These are phyloP conservation scores for Gymnopilus dilepis DNA, from an alignment of 768 basidiomycete genomes.

Conservation along the genomic window DNA sequence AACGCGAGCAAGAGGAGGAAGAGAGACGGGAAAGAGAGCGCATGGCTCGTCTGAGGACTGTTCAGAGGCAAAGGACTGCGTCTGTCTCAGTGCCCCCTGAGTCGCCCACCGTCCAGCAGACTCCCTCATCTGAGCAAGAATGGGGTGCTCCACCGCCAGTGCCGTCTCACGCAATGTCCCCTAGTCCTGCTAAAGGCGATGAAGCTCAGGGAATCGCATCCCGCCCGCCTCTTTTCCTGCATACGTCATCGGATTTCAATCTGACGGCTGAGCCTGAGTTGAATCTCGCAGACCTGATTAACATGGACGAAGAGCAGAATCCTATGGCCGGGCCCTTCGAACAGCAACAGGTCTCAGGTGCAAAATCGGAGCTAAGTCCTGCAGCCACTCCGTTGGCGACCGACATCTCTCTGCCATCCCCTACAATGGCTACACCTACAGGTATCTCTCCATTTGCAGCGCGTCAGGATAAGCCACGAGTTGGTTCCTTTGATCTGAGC, in stretches of 20 bases:
- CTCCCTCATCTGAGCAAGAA: constrained; percentile 29
- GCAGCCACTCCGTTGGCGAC: constrained; percentile 22
- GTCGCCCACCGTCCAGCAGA: constrained; percentile 60
- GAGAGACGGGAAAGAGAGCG: constrained; percentile 75
- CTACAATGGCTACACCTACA: constrained; percentile 35
- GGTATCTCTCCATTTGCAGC: constrained; percentile 56
- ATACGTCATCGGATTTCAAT: constrained; percentile 42
- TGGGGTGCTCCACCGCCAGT: constrained; percentile 73
- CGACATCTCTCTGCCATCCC: constrained; percentile 20
- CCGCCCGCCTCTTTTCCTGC: constrained; percentile 34
- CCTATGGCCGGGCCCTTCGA: not conserved
- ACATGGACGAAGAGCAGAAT: constrained; percentile 67
- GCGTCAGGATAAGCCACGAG: constrained; percentile 49
- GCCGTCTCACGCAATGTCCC: constrained; percentile 49
- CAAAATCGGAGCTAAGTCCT: constrained; percentile 12
- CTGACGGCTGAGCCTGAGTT: constrained; percentile 59
- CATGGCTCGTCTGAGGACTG: constrained; percentile 61
- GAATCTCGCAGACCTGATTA: constrained; percentile 77
- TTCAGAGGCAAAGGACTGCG: constrained; percentile 52
- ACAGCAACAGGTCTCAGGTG: constrained; percentile 18
- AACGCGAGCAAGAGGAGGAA: constrained; percentile 69
- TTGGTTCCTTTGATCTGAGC: constrained; percentile 72
- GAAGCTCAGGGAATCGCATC: constrained; percentile 12
- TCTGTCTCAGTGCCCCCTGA: constrained; percentile 76
- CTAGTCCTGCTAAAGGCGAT: constrained; percentile 26